A percentile compares a stretch with the other conserved stretches of the same genome.
Evolutionary conservation across 139 green algal species (phyloP).

Genomic region (Chlamydomonas asymmetrica): DNA sequence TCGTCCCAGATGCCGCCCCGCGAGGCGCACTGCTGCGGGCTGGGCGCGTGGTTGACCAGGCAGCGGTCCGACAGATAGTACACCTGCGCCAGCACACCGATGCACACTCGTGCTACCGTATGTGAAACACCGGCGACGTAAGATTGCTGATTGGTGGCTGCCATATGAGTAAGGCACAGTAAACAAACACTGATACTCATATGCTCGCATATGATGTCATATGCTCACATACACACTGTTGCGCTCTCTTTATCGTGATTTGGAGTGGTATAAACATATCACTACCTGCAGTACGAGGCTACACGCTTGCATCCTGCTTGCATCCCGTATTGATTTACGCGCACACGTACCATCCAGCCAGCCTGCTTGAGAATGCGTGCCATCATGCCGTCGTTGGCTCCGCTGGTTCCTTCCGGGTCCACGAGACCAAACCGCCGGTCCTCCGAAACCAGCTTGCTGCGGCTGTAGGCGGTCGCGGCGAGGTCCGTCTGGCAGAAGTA

Average conservation of each 20-base stretch:
- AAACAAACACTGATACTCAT: no score
- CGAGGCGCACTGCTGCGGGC: constrained; percentile 66
- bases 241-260: no score
- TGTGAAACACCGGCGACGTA: no score
- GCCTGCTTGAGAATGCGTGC: constrained; percentile 39
- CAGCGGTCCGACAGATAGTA: constrained; percentile 52
- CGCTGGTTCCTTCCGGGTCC: constrained; percentile 25
- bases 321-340: no score
- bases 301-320: background rate
- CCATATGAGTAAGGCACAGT: no score
- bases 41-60: constrained; percentile 71
- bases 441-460: constrained; percentile 58
- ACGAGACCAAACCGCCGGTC: constrained; percentile 60
- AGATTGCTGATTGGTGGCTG: no score
- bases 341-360: constrained; percentile 38
- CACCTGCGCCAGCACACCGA: no score
- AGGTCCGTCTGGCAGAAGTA: constrained; percentile 84
- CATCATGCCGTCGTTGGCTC: constrained; percentile 73
- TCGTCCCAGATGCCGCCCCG: constrained; percentile 73
- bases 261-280: no score
- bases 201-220: no score
- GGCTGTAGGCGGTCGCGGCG: constrained; percentile 65
- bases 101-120: no score
- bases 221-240: no score
- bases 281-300: background rate